Evolutionary conservation across 1,284 basidiomycete genomes (phyloP), one percentile per base, ranked within the genome.

Genomic region (Ceraceosorus guamensis): DNA sequence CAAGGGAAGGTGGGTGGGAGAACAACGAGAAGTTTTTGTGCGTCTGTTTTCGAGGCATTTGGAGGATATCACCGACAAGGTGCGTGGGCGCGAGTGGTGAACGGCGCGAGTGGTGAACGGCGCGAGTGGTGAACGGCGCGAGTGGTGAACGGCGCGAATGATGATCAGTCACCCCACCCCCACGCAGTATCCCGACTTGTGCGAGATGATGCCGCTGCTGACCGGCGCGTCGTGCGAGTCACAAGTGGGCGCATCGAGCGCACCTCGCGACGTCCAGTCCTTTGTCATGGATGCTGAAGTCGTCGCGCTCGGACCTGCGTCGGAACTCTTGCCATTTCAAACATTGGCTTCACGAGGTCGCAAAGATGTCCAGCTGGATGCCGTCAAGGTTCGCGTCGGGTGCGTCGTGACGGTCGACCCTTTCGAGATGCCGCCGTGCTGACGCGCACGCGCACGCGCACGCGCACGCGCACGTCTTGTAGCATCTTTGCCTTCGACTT

Each of bases 231-330:
- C n/a, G n/a, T n/a, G n/a, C n/a, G 63, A 60, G 50, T 46, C n/a
- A 24, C 64, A 63, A 0, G 30, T 44, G 5, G 48, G 39, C 11
- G 5, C 44, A 34, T 13, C 31, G 46, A 24, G 37, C 5, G 41
- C 50, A 48, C 43, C 55, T 3, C 32, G 41, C 33, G 48, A 48
- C 31, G 79, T 84, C 16, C 77, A 79, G 45, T 89, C 88, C 10
- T 90, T 89, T 76, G 87, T 91, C 55, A 81, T 90, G 66, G 89
- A 91, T 68, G 81, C 87, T 33, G 88, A 91, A 76, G 85, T 89
- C 18, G 70, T 74, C 4, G 71, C 71, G 14, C 65, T 73, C 46
- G 61, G 62, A 8, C 52, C 65, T 0, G 59, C 59, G 18, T 68
- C 68, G 3, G 50, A 51, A 45, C 63, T 77, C 2, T 59, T 77